Conservation (phyloP, 2,329 filamentous ascomycete genomes). For the Arachnopeziza araneosa region DNA sequence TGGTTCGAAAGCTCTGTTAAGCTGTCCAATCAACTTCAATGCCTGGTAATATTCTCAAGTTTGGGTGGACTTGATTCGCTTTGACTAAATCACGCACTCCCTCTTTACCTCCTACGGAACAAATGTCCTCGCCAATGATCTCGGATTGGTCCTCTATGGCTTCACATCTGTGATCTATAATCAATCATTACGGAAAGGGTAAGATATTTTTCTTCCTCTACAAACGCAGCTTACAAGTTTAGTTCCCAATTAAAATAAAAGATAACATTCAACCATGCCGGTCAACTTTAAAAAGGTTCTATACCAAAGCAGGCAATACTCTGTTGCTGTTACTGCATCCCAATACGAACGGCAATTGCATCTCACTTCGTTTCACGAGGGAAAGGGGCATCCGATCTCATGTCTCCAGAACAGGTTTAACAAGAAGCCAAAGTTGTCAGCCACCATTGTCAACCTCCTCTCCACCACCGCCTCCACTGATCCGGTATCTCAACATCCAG, state of each 20-base stretch:
- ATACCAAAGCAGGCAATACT: slow-evolving; percentile 34
- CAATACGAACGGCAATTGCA: slow-evolving; percentile 47
- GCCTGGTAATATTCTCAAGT: slow-evolving; percentile 22
- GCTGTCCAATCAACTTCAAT: slow-evolving; percentile 23
- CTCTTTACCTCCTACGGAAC: slow-evolving; percentile 2
- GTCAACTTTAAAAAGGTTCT: slow-evolving; percentile 35
- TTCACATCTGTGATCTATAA: slow-evolving; percentile 13
- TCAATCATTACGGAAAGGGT: slow-evolving; percentile 6
- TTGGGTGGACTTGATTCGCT: slow-evolving; percentile 5
- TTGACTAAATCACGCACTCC: not conserved
- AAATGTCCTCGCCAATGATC: slow-evolving; percentile 12
- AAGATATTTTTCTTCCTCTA: slow-evolving; percentile 3
- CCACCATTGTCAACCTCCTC: slow-evolving; percentile 45
- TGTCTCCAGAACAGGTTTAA: slow-evolving; percentile 49
- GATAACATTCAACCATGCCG: slow-evolving; percentile 9
- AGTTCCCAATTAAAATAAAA: not conserved
- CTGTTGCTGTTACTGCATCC: slow-evolving; percentile 42
- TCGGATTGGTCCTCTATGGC: slow-evolving; percentile 13
- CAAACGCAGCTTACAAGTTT: slow-evolving; percentile 1
- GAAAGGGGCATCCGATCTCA: slow-evolving; percentile 42
- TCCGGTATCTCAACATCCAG: slow-evolving; percentile 51
- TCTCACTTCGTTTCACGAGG: slow-evolving; percentile 43
- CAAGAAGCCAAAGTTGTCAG: slow-evolving; percentile 34
- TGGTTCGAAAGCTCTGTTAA: slow-evolving; percentile 14
- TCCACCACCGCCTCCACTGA: slow-evolving; percentile 38